Evolutionary conservation across 2,329 filamentous ascomycete species (phyloP).

Genomic region (Graphium sp.): DNA sequence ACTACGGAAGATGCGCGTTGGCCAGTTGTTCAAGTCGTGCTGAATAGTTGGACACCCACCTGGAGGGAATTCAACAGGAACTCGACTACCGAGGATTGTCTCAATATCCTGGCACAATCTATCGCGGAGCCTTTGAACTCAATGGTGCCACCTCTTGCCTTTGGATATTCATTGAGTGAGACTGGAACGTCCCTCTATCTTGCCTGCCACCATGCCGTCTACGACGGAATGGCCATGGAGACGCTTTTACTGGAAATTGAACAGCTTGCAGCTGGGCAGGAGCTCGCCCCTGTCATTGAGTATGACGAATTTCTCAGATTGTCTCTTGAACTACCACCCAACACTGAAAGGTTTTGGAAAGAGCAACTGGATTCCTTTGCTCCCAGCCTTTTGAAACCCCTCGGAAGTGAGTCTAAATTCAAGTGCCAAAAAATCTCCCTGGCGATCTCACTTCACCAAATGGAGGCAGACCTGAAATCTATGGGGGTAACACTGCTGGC

Average conservation of each 20-base stretch:
- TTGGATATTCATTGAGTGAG: conserved; percentile 19
- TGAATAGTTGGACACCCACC: conserved; percentile 24
- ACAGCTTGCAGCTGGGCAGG: conserved; percentile 25
- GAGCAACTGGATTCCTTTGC: conserved; percentile 24
- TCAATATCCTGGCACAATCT: conserved; percentile 20
- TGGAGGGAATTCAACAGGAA: conserved; percentile 21
- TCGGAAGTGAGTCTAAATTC: conserved; percentile 11
- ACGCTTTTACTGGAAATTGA: conserved; percentile 57
- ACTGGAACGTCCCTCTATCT: conserved; percentile 24
- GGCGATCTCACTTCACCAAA: conserved; percentile 18
- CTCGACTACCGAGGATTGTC: conserved; percentile 16
- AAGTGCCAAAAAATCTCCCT: conserved; percentile 11
- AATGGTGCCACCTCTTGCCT: conserved; percentile 23
- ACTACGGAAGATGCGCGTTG: conserved; percentile 40
- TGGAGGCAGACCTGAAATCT: conserved; percentile 31
- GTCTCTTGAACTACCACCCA: conserved; percentile 28
- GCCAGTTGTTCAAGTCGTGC: conserved; percentile 57
- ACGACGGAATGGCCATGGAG: conserved; percentile 67
- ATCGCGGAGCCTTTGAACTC: conserved; percentile 25
- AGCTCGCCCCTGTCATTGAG: conserved; percentile 28
- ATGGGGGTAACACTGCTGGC: conserved; percentile 47
- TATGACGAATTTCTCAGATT: conserved; percentile 49
- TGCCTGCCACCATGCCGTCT: conserved; percentile 63
- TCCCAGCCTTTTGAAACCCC: conserved; percentile 20
- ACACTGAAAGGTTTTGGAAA: conserved; percentile 50